phyloP scores from a whole-genome alignment of 805 yeast genomes.

The Tetrapisispora nanseiensis region DNA sequence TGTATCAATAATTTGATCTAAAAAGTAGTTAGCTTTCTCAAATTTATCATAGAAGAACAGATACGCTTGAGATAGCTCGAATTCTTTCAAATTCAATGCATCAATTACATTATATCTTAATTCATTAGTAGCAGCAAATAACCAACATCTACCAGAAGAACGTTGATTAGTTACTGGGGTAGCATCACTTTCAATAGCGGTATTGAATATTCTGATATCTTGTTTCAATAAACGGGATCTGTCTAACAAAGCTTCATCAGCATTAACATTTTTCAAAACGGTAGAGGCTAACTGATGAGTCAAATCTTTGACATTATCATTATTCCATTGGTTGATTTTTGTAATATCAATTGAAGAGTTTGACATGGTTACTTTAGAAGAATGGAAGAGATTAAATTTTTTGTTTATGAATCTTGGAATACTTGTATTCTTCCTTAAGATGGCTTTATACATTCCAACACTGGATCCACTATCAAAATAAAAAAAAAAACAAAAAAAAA shows the following conservation, averaged over 20 bases:
- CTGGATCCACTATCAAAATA: no score
- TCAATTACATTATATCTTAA: conserved; percentile 54
- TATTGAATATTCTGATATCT: conserved; percentile 25
- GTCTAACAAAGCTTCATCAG: conserved; percentile 28
- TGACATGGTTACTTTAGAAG: background rate
- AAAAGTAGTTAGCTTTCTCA: conserved; percentile 72
- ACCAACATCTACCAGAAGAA: conserved; percentile 79
- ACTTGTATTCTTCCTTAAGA: background rate
- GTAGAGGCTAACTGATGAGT: conserved; percentile 29
- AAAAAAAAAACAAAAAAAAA: no score
- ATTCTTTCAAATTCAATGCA: conserved; percentile 52
- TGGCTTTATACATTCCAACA: background rate
- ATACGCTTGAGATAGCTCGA: conserved; percentile 71
- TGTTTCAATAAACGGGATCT: conserved; percentile 15
- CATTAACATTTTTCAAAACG: conserved; percentile 28
- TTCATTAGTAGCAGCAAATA: conserved; percentile 73
- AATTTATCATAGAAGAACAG: conserved; percentile 78
- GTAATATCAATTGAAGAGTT: conserved; percentile 2
- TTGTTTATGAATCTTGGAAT: background rate
- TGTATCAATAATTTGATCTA: conserved; percentile 68
- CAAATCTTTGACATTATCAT: conserved; percentile 21
- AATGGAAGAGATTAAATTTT: background rate
- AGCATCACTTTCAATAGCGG: conserved; percentile 30
- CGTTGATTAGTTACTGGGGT: conserved; percentile 66
- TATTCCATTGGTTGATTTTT: conserved; percentile 14